phyloP scores from a whole-genome alignment of 257 asterid species.

The Striga asiatica region DNA sequence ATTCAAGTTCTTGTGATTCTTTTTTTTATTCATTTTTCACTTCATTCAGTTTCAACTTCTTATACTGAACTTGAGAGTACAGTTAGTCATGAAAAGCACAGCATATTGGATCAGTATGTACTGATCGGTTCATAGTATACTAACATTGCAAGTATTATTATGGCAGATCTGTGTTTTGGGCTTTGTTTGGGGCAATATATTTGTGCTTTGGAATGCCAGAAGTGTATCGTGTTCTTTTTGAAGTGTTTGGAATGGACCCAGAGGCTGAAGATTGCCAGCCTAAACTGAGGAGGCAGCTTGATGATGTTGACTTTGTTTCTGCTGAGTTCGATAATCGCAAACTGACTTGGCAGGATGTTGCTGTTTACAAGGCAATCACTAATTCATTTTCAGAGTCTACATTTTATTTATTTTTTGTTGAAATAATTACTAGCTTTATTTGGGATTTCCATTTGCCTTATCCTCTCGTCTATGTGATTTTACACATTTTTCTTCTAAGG shows the following conservation, averaged over 20 bases:
- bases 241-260: constrained; percentile 91
- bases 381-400: background rate
- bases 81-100: no score
- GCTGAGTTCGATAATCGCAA: constrained; percentile 77
- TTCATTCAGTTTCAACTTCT: no score
- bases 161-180: constrained; percentile 93
- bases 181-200: constrained; percentile 94
- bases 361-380: constrained; percentile 56
- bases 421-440: background rate
- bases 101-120: no score
- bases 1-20: no score
- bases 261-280: constrained; percentile 99
- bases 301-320: constrained; percentile 87
- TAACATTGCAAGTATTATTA: no score
- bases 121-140: no score
- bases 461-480: no score
- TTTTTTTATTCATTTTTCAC: no score
- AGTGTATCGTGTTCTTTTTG: constrained; percentile 91
- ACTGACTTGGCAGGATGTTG: constrained; percentile 93
- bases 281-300: constrained; percentile 83
- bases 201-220: constrained; percentile 98
- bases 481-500: no score
- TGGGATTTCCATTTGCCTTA: background rate
- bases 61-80: no score
- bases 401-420: background rate